phyloP scores from a whole-genome alignment of 179 eudicot species.

The Beta macrorhiza region DNA sequence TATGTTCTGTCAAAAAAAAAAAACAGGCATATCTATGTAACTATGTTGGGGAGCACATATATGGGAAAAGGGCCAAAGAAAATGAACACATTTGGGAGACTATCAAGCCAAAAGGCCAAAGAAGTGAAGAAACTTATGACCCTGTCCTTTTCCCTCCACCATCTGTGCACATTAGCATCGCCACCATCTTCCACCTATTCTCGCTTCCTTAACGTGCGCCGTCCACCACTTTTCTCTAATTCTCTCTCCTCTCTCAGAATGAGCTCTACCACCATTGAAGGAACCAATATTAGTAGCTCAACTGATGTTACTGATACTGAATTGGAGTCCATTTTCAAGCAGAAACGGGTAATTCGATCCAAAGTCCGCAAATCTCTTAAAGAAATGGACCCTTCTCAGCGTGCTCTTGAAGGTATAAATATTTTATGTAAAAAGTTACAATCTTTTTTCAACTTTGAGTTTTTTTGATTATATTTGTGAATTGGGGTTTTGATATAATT shows the following conservation, averaged over 20 bases:
- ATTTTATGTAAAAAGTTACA: slow-evolving; percentile 2
- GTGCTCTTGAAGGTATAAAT: slow-evolving; percentile 58
- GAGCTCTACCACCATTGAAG: slow-evolving; percentile 34
- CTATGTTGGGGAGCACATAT: too few species aligned
- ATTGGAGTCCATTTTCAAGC: slow-evolving; percentile 56
- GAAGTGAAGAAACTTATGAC: slow-evolving; percentile 23
- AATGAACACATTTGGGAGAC: slow-evolving; percentile 14
- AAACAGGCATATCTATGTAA: too few species aligned
- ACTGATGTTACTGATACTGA: slow-evolving; percentile 22
- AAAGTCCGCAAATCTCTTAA: slow-evolving; percentile 62
- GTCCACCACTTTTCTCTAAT: slow-evolving; percentile 5
- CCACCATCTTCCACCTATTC: slow-evolving; percentile 22
- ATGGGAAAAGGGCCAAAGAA: background rate
- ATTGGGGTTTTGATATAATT: slow-evolving; percentile 2
- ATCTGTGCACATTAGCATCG: slow-evolving; percentile 35
- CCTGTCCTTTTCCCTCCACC: slow-evolving; percentile 7
- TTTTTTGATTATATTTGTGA: slow-evolving; percentile 10
- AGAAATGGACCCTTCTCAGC: slow-evolving; percentile 60
- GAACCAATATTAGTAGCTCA: background rate
- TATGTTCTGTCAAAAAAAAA: too few species aligned
- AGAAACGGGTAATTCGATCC: slow-evolving; percentile 59
- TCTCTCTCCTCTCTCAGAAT: slow-evolving; percentile 35
- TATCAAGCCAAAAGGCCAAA: slow-evolving; percentile 22
- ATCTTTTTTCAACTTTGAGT: background rate
- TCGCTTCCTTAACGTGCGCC: slow-evolving; percentile 34